phyloP scores from a whole-genome alignment of 1,284 basidiomycete species.

The Amylostereum areolatum region DNA sequence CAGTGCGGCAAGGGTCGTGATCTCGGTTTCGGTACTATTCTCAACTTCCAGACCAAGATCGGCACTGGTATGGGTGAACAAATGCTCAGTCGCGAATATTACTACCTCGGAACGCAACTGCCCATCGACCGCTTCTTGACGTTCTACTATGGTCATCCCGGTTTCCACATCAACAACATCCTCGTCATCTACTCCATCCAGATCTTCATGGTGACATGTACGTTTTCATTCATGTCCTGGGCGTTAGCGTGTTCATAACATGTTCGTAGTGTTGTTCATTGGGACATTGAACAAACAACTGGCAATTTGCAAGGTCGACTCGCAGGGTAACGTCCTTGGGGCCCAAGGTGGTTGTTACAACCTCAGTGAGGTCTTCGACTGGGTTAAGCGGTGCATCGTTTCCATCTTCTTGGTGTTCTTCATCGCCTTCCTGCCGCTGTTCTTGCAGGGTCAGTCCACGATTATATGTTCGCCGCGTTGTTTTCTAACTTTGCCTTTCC shows the following conservation, averaged over 20 bases:
- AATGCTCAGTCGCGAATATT: conserved; percentile 99
- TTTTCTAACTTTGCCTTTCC: not conserved
- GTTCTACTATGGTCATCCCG: conserved; percentile 99
- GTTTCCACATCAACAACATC: conserved; percentile 99
- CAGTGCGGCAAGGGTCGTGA: conserved; percentile 99
- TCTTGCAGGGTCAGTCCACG: conserved; percentile 75
- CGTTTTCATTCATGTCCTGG: conserved; percentile 25
- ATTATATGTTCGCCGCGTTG: not conserved
- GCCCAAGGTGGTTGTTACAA: conserved; percentile 92
- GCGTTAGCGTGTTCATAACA: conserved; percentile 5
- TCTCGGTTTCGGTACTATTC: conserved; percentile 97
- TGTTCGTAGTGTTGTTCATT: conserved; percentile 71
- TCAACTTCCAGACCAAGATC: conserved; percentile 99
- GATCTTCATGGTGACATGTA: conserved; percentile 87
- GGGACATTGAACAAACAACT: conserved; percentile 93
- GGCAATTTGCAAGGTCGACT: conserved; percentile 79
- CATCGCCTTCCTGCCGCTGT: conserved; percentile 91
- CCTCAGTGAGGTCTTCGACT: conserved; percentile 89
- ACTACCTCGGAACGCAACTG: conserved; percentile 97
- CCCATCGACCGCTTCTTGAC: conserved; percentile 98
- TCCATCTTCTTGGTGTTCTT: conserved; percentile 98
- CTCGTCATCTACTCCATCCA: conserved; percentile 96
- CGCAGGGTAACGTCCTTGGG: conserved; percentile 69
- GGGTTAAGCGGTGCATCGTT: conserved; percentile 93
- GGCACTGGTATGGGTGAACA: conserved; percentile 99